Evolutionary conservation across 768 basidiomycete species (phyloP).

Genomic region (Rhodotorula toruloides): DNA sequence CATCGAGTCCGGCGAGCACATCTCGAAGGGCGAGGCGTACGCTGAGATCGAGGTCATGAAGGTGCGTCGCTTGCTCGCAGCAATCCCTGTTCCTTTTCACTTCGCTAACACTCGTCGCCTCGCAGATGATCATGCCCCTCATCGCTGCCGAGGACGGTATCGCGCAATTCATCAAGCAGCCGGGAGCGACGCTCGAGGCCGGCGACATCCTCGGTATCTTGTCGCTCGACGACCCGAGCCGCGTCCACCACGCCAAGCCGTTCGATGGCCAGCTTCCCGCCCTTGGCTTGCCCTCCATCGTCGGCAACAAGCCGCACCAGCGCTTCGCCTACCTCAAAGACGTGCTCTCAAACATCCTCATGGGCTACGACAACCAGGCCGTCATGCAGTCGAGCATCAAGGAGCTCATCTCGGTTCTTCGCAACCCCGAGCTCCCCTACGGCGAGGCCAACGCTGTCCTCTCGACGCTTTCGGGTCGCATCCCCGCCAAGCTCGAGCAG

Average conservation of each 20-base stretch:
- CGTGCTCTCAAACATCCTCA: constrained; percentile 81
- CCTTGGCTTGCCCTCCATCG: constrained; percentile 76
- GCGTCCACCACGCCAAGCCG: constrained; percentile 96
- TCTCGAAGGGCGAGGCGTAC: constrained; percentile 92
- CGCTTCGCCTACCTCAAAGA: constrained; percentile 66
- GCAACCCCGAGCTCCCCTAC: constrained; percentile 80
- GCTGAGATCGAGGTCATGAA: constrained; percentile 80
- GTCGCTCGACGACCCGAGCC: constrained; percentile 88
- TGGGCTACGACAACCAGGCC: constrained; percentile 94
- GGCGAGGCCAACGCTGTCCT: constrained; percentile 76
- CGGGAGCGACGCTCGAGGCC: constrained; percentile 90
- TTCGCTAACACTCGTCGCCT: constrained; percentile 50
- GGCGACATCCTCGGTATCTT: constrained; percentile 97
- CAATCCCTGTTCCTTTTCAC: constrained; percentile 3
- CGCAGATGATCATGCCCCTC: constrained; percentile 99
- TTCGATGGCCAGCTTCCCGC: constrained; percentile 88
- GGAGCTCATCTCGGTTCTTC: constrained; percentile 74
- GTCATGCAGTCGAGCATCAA: constrained; percentile 80
- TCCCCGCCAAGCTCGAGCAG: constrained; percentile 87
- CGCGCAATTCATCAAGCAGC: constrained; percentile 94
- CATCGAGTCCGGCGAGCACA: constrained; percentile 93
- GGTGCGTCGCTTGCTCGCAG: too few species aligned
- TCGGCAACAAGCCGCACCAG: constrained; percentile 87
- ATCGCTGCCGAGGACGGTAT: constrained; percentile 88
- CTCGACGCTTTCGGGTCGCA: constrained; percentile 82